Percentiles rank a stretch among this genome's conserved stretches.
phyloP scores from a whole-genome alignment of 2,329 filamentous ascomycete species.

The Balansia obtecta region DNA sequence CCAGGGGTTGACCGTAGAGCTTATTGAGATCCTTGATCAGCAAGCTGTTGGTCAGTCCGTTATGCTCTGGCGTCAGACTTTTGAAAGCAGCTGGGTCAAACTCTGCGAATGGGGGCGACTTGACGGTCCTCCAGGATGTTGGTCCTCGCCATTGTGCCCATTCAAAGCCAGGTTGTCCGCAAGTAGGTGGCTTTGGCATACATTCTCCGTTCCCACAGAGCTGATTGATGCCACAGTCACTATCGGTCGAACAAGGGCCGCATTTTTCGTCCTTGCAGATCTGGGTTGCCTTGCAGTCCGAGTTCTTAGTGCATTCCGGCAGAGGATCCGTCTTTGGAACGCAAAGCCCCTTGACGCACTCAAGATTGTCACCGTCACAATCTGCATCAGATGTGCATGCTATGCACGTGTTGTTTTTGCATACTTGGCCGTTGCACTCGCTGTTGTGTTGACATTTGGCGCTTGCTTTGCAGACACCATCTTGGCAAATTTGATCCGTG shows the following conservation, averaged over 20 bases:
- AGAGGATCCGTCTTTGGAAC: constrained; percentile 2
- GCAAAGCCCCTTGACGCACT: constrained; percentile 5
- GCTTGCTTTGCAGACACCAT: constrained; percentile 2
- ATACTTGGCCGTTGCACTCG: constrained; percentile 7
- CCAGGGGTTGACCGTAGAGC: constrained; percentile 5
- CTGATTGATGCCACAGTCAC: constrained; percentile 4
- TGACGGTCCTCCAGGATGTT: constrained; percentile 5
- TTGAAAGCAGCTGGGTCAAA: constrained; percentile 6
- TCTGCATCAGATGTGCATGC: constrained; percentile 4
- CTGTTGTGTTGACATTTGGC: constrained; percentile 4
- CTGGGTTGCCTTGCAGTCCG: constrained; percentile 6
- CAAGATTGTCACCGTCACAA: constrained; percentile 2
- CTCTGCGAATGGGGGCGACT: constrained; percentile 8
- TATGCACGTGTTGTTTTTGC: constrained; percentile 3
- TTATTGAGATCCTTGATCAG: constrained; percentile 1
- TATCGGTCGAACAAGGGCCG: constrained; percentile 4
- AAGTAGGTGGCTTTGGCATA: constrained; percentile 7
- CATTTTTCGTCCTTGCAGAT: constrained; percentile 8
- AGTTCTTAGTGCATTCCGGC: constrained; percentile 7
- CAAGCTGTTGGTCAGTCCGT: constrained; percentile 7
- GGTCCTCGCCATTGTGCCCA: constrained; percentile 9
- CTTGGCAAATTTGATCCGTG: constrained; percentile 2
- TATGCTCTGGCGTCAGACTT: constrained; percentile 3
- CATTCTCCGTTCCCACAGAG: constrained; percentile 6
- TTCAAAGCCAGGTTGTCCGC: constrained; percentile 8